Base-by-base conservation (phyloP, 139 green algal species). In the Chlamydomonas incerta region DNA sequence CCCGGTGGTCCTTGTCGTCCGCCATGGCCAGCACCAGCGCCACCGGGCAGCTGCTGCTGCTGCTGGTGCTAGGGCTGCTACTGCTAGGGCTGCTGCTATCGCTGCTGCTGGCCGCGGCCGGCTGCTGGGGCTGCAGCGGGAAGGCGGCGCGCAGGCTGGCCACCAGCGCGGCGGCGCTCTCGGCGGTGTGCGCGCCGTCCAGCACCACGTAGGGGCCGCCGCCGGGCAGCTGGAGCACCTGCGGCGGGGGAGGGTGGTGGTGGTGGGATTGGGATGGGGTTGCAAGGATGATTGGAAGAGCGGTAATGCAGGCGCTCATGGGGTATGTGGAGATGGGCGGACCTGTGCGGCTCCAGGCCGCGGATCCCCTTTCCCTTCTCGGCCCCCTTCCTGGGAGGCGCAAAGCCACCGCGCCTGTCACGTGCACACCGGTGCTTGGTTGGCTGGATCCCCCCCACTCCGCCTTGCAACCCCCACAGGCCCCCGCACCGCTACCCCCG, bases 21-120 rank as follows among this genome's bases (percentile, higher is more conserved):
- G 95, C 95, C 93, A 96, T 97, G 20, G 92, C 95, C 69, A 98
- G 37, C 52, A 98, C 90, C 47, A 98, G 85, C 20, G 90, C 94
- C 72, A 97, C 35, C 17, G 75, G 75, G 37, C 31, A 21, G 58
- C 28, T 24, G 50, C 47, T 34, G 72, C 29, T 28, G 4, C 37
- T 31, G 52, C 74, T 55, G 41, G 9, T 29, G 11, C 31, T 55
- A 26, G 9, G 3, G 11, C 31, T 63, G 60, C 62, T 31, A 28
- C 55, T 15, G 3, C 29, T 17, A 55, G 23, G 20, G 13, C 65
- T 24, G 17, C 28, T 41, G 47, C 72, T 63, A 10, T 10, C 9
- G 63, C 14, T 50, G 8, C 41, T 50, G 41, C 41, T 50, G 41
- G 41, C 5, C 41, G 41, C 41, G 41, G 41, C 41, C 41, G 41